Percentiles rank a stretch among this genome's conserved stretches.
These are phyloP conservation scores for Termitomyces bulborhizus DNA, from an alignment of 768 basidiomycete species.

Conservation along the genomic window DNA sequence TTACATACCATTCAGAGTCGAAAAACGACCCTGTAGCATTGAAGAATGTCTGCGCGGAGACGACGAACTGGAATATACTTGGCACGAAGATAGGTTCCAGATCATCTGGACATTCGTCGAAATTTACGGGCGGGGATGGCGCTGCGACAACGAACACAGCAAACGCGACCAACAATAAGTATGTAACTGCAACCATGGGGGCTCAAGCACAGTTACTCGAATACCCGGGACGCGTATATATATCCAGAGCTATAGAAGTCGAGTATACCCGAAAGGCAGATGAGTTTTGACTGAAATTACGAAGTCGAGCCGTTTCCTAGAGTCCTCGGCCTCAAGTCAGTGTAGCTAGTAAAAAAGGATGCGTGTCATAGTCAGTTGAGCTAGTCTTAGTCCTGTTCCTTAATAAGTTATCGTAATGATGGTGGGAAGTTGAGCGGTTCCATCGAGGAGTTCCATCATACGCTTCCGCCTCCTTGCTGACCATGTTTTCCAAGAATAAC, in stretches of 20 bases:
- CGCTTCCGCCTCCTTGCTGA: background rate
- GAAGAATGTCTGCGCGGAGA: background rate
- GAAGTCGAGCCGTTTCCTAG: background rate
- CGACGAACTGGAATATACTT: background rate
- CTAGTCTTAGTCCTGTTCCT: background rate
- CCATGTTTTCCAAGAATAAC: background rate
- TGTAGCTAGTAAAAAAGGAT: background rate
- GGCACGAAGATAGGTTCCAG: background rate
- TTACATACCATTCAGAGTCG: background rate
- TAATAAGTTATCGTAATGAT: no score
- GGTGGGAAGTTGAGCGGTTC: no score
- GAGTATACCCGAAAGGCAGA: background rate
- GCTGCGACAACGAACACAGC: background rate
- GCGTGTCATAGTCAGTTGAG: background rate
- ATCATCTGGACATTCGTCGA: background rate
- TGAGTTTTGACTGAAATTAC: background rate
- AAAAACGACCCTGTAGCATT: background rate
- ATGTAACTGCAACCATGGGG: background rate
- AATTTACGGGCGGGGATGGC: background rate
- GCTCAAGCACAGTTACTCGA: no score
- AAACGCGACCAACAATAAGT: background rate
- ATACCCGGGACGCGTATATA: no score
- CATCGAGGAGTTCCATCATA: background rate
- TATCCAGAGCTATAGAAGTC: background rate
- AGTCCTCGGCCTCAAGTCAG: background rate